Percentiles rank a stretch among this genome's conserved stretches.
phyloP scores from a whole-genome alignment of 345 rosid species.

The Populus pruinosa region DNA sequence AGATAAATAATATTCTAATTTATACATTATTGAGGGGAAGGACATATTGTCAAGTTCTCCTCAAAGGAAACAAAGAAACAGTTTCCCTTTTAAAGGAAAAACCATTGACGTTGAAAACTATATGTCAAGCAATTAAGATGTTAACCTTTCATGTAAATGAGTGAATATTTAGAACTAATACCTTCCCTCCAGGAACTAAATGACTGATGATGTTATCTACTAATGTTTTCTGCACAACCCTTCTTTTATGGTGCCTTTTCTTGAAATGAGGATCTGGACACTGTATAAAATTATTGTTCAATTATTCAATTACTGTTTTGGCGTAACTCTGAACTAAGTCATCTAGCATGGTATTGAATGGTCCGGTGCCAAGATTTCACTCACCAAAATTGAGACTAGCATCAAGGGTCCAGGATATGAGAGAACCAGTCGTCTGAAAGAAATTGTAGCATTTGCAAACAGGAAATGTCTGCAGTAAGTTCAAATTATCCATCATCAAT shows the following conservation, averaged over 20 bases:
- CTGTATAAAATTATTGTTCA: constrained; percentile 42
- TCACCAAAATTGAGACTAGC: constrained; percentile 82
- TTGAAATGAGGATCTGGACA: constrained; percentile 98
- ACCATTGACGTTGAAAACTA: not conserved
- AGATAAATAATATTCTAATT: no score
- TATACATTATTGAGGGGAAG: no score
- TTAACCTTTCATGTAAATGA: not conserved
- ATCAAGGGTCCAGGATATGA: constrained; percentile 75
- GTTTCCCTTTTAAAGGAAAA: not conserved
- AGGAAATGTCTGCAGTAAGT: constrained; percentile 68
- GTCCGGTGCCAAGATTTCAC: constrained; percentile 12
- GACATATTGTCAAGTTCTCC: no score
- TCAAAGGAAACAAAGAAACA: not conserved
- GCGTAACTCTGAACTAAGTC: not conserved
- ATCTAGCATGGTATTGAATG: not conserved
- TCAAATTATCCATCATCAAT: constrained; percentile 19
- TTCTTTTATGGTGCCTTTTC: constrained; percentile 86
- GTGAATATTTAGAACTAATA: constrained; percentile 19
- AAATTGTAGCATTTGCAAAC: constrained; percentile 74
- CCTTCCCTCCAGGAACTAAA: constrained; percentile 77
- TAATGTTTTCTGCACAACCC: constrained; percentile 77
- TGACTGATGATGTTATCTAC: constrained; percentile 54
- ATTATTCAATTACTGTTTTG: not conserved
- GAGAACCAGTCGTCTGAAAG: constrained; percentile 58
- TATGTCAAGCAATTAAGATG: not conserved